Evolutionary conservation across 257 asterid genomes (phyloP).

Genomic region (Lycium ferocissimum): DNA sequence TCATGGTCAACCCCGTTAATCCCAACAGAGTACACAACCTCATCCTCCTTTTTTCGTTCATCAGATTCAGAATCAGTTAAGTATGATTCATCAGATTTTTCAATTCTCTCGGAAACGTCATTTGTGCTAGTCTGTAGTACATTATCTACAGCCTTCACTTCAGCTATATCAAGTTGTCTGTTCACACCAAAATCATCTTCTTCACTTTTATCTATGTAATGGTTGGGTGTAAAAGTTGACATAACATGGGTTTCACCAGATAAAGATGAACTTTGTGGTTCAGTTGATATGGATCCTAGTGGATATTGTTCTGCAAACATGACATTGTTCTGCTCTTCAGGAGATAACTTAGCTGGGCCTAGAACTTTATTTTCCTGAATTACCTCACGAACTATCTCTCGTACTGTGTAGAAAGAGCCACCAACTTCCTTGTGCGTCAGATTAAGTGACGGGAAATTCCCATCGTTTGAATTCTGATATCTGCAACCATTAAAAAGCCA

Average conservation of each 20-base stretch:
- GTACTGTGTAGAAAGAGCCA: slow-evolving; percentile 87
- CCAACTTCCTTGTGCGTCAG: slow-evolving; percentile 96
- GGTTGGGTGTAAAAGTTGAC: slow-evolving; percentile 32
- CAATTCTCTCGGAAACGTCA: slow-evolving; percentile 26
- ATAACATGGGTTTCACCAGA: slow-evolving; percentile 40
- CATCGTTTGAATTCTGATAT: slow-evolving; percentile 67
- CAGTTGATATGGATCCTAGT: slow-evolving; percentile 68
- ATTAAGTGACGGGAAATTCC: slow-evolving; percentile 82
- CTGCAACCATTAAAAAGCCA: slow-evolving; percentile 48
- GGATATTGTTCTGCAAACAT: slow-evolving; percentile 60
- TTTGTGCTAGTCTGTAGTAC: neutral
- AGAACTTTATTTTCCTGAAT: slow-evolving; percentile 89
- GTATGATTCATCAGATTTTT: slow-evolving; percentile 36
- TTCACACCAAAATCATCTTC: slow-evolving; percentile 40
- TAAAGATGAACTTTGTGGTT: slow-evolving; percentile 50
- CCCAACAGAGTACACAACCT: slow-evolving; percentile 27
- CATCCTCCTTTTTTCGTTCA: slow-evolving; percentile 38
- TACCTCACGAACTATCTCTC: slow-evolving; percentile 86
- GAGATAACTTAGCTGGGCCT: slow-evolving; percentile 69
- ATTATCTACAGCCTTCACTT: neutral
- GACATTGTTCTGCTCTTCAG: slow-evolving; percentile 51
- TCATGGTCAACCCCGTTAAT: slow-evolving; percentile 18
- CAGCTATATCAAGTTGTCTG: slow-evolving; percentile 34
- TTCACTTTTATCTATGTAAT: slow-evolving; percentile 38
- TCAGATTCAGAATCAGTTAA: slow-evolving; percentile 34